Percentiles rank a stretch among this genome's conserved stretches.
Evolutionary conservation across 2,329 filamentous ascomycete genomes (phyloP).

Genomic region (Graphiopsis chlorocephala): DNA sequence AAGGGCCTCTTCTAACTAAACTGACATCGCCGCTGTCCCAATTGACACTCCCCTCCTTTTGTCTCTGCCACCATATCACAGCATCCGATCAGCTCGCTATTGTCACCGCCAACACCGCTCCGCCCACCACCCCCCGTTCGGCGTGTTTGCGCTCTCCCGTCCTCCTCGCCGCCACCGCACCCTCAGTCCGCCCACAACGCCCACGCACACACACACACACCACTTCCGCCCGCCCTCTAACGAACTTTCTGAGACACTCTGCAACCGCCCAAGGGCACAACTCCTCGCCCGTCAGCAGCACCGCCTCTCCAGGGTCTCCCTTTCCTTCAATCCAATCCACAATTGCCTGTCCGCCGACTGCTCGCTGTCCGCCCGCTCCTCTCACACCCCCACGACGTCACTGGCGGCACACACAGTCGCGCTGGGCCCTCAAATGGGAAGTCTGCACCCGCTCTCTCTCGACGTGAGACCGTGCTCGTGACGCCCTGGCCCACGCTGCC

Average conservation of each 20-base stretch:
- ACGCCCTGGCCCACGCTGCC: constrained; percentile 21
- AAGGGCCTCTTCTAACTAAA: too few relatives aligned
- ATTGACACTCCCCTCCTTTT: constrained; percentile 7
- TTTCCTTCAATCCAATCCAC: not conserved
- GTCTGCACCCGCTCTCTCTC: constrained; percentile 20
- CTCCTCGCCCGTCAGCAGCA: not conserved
- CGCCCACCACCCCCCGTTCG: not conserved
- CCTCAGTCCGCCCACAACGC: constrained; percentile 1
- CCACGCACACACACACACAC: not conserved
- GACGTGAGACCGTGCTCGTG: constrained; percentile 31
- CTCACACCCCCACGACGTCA: constrained; percentile 12
- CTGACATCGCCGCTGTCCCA: not conserved
- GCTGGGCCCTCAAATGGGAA: constrained; percentile 27
- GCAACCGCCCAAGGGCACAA: constrained; percentile 6
- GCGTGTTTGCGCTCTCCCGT: not conserved
- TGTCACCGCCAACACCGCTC: not conserved
- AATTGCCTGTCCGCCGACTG: constrained; percentile 2
- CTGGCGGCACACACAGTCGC: constrained; percentile 17
- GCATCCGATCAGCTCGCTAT: constrained; percentile 13
- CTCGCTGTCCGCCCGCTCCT: not conserved
- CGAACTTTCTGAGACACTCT: constrained; percentile 15
- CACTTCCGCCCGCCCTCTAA: constrained; percentile 7
- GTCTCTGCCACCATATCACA: not conserved
- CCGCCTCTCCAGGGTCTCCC: not conserved
- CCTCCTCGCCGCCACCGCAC: not conserved